phyloP scores from a whole-genome alignment of 768 basidiomycete genomes.

The Phallus indusiatus region DNA sequence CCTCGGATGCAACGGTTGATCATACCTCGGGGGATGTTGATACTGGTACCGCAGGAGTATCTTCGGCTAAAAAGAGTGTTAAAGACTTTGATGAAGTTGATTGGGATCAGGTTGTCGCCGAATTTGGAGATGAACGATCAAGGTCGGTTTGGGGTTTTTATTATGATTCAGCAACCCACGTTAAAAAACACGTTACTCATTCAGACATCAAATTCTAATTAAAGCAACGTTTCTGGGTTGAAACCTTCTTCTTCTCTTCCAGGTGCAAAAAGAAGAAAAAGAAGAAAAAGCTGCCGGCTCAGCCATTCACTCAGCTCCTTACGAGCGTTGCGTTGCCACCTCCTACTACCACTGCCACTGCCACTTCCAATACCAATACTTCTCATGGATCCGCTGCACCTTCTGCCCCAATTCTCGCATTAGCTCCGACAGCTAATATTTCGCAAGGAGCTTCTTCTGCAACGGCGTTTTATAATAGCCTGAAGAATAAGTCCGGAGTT shows the following conservation, averaged over 20 bases:
- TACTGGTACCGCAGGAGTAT: not conserved
- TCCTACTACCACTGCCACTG: too few species aligned
- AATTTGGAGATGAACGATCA: slow-evolving; percentile 67
- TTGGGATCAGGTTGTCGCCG: slow-evolving; percentile 69
- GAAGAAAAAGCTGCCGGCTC: not conserved
- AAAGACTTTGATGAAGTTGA: slow-evolving; percentile 49
- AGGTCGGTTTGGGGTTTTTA: slow-evolving; percentile 31
- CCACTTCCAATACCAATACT: too few species aligned
- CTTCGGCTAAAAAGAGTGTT: slow-evolving; percentile 11
- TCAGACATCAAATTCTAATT: slow-evolving; percentile 75
- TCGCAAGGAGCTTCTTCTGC: too few species aligned
- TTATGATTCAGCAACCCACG: not conserved
- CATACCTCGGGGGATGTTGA: not conserved
- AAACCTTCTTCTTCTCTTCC: slow-evolving; percentile 29
- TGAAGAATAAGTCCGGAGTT: too few species aligned
- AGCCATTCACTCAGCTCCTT: too few species aligned
- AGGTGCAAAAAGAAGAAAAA: slow-evolving; percentile 6
- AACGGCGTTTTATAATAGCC: too few species aligned
- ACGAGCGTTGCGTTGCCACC: too few species aligned
- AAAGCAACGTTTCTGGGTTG: slow-evolving; percentile 69
- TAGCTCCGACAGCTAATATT: too few species aligned
- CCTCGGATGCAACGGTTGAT: not conserved
- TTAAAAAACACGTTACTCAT: not conserved
- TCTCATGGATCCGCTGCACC: too few species aligned
- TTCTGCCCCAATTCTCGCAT: too few species aligned